Conservation (phyloP, 148 eudicot genomes). For the Rhododendron molle region DNA sequence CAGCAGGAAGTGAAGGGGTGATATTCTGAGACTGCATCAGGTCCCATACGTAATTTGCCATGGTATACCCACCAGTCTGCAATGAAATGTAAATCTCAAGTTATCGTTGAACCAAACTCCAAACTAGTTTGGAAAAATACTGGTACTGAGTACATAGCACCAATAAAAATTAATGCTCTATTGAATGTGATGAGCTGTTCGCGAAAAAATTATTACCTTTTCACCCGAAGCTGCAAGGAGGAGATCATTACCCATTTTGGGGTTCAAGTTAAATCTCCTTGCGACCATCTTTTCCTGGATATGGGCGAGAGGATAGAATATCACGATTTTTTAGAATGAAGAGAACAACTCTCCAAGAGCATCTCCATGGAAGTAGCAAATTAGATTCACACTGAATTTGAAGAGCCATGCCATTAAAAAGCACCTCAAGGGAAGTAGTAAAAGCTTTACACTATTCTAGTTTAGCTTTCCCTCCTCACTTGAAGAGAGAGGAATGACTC, state of each 20-base stretch:
- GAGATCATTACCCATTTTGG: conserved; percentile 63
- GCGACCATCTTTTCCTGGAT: conserved; percentile 56
- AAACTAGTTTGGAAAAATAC: not conserved
- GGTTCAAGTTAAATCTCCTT: conserved; percentile 37
- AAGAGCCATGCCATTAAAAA: not conserved
- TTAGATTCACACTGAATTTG: not conserved
- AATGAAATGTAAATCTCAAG: conserved; percentile 7
- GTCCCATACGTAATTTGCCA: conserved; percentile 85
- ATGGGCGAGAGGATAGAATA: conserved; percentile 1
- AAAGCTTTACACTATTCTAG: not conserved
- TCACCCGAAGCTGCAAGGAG: conserved; percentile 77
- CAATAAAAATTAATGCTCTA: not conserved
- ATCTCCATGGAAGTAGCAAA: not conserved
- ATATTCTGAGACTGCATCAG: conserved; percentile 62
- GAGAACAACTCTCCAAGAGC: not conserved
- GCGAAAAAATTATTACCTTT: conserved; percentile 43
- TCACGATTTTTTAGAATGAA: not conserved
- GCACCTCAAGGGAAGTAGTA: not conserved
- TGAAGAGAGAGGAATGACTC: not conserved
- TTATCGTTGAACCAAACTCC: not conserved
- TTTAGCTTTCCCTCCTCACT: not conserved
- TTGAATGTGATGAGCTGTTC: not conserved
- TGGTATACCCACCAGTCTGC: conserved; percentile 75
- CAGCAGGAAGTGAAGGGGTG: conserved; percentile 51
- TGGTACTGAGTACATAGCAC: not conserved